Evolutionary conservation across 768 basidiomycete genomes (phyloP).

Genomic region (Rubroboletus pulcherrimus): DNA sequence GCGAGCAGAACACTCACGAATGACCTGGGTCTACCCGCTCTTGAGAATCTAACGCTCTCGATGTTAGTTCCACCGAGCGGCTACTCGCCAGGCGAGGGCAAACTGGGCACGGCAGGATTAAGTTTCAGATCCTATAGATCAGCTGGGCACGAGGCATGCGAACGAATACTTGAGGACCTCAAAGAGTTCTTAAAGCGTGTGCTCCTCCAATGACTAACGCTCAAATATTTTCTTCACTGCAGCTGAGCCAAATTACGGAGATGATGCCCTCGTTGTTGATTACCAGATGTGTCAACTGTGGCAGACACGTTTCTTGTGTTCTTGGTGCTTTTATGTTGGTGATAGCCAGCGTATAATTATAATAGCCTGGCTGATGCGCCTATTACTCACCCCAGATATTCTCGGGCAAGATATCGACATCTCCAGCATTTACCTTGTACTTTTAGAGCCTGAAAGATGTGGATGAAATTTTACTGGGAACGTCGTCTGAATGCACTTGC

Average conservation of each 20-base stretch:
- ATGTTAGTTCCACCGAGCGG: constrained; percentile 24
- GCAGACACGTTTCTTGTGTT: neutral
- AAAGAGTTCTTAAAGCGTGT: constrained; percentile 64
- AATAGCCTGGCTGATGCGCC: neutral
- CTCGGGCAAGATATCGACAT: neutral
- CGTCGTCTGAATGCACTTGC: neutral
- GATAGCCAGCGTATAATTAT: neutral
- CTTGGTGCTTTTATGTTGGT: neutral
- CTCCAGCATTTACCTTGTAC: neutral
- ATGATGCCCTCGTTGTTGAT: neutral
- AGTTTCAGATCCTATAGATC: constrained; percentile 65
- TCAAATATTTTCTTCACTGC: neutral
- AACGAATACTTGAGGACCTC: constrained; percentile 67
- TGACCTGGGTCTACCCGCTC: constrained; percentile 45
- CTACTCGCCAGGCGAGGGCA: constrained; percentile 18
- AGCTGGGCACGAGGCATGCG: constrained; percentile 61
- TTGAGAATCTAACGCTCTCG: constrained; percentile 35
- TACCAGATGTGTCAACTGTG: neutral
- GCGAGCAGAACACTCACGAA: constrained; percentile 57
- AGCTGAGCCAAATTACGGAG: neutral
- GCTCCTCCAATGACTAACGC: constrained; percentile 34
- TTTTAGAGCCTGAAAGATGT: neutral
- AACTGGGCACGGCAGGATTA: constrained; percentile 43
- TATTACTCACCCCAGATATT: neutral
- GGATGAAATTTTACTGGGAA: neutral